A percentile compares a stretch with the other conserved stretches of the same genome.
Evolutionary conservation across 805 yeast species (phyloP).

Genomic region (Yarrowia divulgata): DNA sequence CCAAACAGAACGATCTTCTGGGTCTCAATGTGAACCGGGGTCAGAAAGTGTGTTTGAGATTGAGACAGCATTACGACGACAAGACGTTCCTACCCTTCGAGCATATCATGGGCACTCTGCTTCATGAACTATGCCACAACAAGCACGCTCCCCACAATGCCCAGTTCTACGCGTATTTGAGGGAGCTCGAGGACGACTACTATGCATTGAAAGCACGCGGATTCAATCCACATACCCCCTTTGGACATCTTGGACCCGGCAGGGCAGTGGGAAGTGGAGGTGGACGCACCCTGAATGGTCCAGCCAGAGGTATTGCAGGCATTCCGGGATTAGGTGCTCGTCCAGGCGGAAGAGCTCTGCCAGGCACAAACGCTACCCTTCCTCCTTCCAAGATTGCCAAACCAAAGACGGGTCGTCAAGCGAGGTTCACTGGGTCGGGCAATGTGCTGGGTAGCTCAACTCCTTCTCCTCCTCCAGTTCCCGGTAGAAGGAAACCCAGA

Average conservation of each 20-base stretch:
- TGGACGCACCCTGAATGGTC: neutral
- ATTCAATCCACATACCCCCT: constrained; percentile 43
- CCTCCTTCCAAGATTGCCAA: constrained; percentile 1
- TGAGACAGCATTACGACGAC: constrained; percentile 65
- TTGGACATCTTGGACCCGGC: constrained; percentile 16
- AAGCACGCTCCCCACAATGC: constrained; percentile 79
- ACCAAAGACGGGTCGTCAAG: neutral
- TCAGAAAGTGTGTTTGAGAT: constrained; percentile 69
- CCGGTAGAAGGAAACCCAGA: constrained; percentile 48
- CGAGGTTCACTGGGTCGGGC: constrained; percentile 2
- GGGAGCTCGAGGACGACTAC: constrained; percentile 63
- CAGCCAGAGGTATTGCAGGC: constrained; percentile 15
- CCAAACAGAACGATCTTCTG: constrained; percentile 66
- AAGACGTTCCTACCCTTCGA: constrained; percentile 63
- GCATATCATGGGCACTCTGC: constrained; percentile 78
- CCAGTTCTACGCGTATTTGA: constrained; percentile 69
- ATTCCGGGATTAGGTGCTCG: constrained; percentile 15
- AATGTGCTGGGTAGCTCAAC: constrained; percentile 13
- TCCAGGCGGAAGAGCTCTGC: neutral
- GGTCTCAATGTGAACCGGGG: constrained; percentile 89
- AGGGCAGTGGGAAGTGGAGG: constrained; percentile 9
- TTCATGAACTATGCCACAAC: constrained; percentile 90
- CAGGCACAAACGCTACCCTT: neutral
- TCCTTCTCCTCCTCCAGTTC: constrained; percentile 17
- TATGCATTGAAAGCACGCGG: constrained; percentile 53